Conservation (phyloP, 306 rosid genomes). For the Aeschynomene evenia region DNA sequence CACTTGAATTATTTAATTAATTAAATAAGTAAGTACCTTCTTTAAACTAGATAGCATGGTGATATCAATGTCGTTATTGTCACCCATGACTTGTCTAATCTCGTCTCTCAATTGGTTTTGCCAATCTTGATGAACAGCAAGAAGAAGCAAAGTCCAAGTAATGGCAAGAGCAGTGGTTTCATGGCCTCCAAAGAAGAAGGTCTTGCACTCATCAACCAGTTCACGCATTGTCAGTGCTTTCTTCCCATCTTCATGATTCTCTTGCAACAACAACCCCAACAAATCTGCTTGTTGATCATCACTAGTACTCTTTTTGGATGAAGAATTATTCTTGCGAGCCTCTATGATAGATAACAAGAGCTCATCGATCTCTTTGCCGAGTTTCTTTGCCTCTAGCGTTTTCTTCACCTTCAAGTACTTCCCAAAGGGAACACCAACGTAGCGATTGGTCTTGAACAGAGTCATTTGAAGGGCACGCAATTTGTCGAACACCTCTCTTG, state of each 20-base stretch:
- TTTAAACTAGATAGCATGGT: constrained; percentile 50
- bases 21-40: too few species aligned
- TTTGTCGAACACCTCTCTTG: constrained; percentile 49
- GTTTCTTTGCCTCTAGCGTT: constrained; percentile 57
- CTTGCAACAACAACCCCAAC: constrained; percentile 58
- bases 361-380: constrained; percentile 63
- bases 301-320: not conserved
- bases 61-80: constrained; percentile 43
- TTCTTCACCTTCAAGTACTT: constrained; percentile 39
- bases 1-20: too few species aligned
- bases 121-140: constrained; percentile 72
- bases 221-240: constrained; percentile 48
- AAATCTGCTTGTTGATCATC: constrained; percentile 41
- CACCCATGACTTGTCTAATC: constrained; percentile 58
- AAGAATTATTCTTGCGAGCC: constrained; percentile 39
- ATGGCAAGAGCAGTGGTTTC: constrained; percentile 89
- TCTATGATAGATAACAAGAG: constrained; percentile 45
- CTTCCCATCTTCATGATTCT: constrained; percentile 39
- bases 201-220: constrained; percentile 80
- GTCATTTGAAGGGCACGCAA: constrained; percentile 61
- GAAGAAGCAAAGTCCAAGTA: constrained; percentile 78
- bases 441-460: constrained; percentile 57
- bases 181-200: constrained; percentile 88
- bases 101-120: constrained; percentile 71
- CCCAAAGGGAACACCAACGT: constrained; percentile 73